Conservation (phyloP, 495 filamentous ascomycete genomes). For the Penicillium psychrofluorescens region DNA sequence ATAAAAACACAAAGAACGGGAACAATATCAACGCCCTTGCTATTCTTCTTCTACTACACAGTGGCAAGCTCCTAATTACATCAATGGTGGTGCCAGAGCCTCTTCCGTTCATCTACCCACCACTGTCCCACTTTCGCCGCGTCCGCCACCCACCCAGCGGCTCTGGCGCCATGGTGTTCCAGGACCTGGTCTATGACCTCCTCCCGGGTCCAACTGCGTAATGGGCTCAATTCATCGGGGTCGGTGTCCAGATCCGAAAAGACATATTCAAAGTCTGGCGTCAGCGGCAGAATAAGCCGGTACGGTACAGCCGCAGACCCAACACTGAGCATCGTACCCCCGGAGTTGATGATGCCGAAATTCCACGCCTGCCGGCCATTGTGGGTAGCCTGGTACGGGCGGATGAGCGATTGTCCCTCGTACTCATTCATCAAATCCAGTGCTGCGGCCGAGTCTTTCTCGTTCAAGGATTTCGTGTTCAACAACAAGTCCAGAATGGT, state of each 20-base stretch:
- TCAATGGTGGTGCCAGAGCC: not conserved
- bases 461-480: constrained; percentile 28
- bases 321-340: constrained; percentile 33
- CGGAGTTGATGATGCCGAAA: constrained; percentile 40
- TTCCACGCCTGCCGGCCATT: constrained; percentile 34
- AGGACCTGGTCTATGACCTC: constrained; percentile 19
- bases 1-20: not conserved
- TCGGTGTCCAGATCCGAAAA: constrained; percentile 30
- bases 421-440: constrained; percentile 33
- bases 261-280: constrained; percentile 26
- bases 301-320: constrained; percentile 30
- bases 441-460: constrained; percentile 19
- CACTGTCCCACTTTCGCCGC: not conserved
- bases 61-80: not conserved
- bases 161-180: constrained; percentile 25
- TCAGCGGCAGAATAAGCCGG: constrained; percentile 35
- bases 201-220: constrained; percentile 25
- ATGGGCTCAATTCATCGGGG: constrained; percentile 24
- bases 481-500: constrained; percentile 24
- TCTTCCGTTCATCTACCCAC: not conserved
- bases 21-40: constrained; percentile 5
- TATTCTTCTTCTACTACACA: not conserved
- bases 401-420: constrained; percentile 41
- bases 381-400: constrained; percentile 26
- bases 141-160: not conserved